Percentiles rank a stretch among this genome's conserved stretches.
Evolutionary conservation across 768 basidiomycete species (phyloP).

Genomic region (Pisolithus orientalis): DNA sequence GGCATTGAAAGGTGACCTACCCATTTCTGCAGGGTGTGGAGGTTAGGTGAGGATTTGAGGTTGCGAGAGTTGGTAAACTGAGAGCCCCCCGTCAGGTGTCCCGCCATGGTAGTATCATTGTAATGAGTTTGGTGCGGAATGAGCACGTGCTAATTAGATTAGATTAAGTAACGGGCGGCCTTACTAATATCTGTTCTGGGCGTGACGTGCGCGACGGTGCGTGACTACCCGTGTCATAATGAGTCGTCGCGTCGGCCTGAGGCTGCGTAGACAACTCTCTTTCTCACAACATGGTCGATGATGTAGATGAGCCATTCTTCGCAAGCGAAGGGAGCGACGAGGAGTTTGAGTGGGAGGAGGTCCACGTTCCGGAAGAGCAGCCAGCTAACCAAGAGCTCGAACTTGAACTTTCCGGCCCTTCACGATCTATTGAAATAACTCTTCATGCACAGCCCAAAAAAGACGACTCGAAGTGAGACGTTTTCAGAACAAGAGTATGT

Average conservation of each 20-base stretch:
- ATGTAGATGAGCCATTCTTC: conserved; percentile 11
- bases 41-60: too few relatives aligned
- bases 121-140: too few relatives aligned
- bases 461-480: conserved; percentile 41
- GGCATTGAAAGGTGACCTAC: background rate
- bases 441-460: conserved; percentile 42
- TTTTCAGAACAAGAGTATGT: background rate
- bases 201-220: conserved; percentile 18
- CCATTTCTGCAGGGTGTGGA: too few relatives aligned
- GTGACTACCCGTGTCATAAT: conserved; percentile 6
- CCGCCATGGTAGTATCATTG: too few relatives aligned
- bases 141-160: background rate
- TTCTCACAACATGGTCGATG: conserved; percentile 6
- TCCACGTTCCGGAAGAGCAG: conserved; percentile 44
- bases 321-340: conserved; percentile 43
- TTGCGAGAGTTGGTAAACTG: too few relatives aligned
- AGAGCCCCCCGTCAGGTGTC: too few relatives aligned
- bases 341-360: conserved; percentile 79
- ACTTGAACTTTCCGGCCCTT: conserved; percentile 16
- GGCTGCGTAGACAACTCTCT: conserved; percentile 1
- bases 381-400: conserved; percentile 9
- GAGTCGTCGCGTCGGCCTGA: background rate
- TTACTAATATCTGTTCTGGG: background rate
- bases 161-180: background rate
- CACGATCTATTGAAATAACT: conserved; percentile 64